Base-by-base conservation (phyloP, 1,284 basidiomycete species). In the Lentinula novae-zelandiae region DNA sequence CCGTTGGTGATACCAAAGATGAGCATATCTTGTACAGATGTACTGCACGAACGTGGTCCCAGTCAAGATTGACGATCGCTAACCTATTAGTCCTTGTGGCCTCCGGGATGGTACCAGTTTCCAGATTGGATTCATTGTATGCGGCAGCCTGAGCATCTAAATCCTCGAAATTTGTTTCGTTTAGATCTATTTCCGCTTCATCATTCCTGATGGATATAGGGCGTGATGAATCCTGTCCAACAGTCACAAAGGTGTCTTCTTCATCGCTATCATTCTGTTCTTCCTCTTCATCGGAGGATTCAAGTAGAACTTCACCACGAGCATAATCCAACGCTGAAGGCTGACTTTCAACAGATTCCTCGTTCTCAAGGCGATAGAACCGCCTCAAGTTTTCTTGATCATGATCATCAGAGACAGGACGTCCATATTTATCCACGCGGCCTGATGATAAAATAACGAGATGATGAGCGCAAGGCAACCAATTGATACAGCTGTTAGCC, bases 31-130 rank as follows among this genome's bases (percentile, higher is more conserved):
- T 95, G 84, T 86, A 98, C 27, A 99, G 78, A 73, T 99, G 96
- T 39, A 79, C 79, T 1, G 96, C 94, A 54, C 92, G 90, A 60
- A 99, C 86, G 75, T 98, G 86, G 74, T 99, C 97, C 97, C 97
- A 99, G 76, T 99, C 97, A 62, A 99, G 84, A 72, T 99, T 98
- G 67, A 99, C 96, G 33, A 92, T 86, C 0, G 96, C 97, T 5
- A 98, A 76, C 12, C 96, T 83, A 52, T 79, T 82, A 1, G 93
- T 93, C n/a, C 79, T 79, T n/a, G 77, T 72, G 2, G 66, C 71
- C 31, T 75, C 75, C 36, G 68, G 59, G 13, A 65, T 70, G 39
- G 70, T 70, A 34, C 74, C 69, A 7, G 73, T 70, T 57, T 75
- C 70, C 17, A 75, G 73, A 58, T 83, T 76, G 10, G 76, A 75